These are phyloP conservation scores for Erigeron canadensis DNA, from an alignment of 129 eudicot species.

Conservation along the genomic window DNA sequence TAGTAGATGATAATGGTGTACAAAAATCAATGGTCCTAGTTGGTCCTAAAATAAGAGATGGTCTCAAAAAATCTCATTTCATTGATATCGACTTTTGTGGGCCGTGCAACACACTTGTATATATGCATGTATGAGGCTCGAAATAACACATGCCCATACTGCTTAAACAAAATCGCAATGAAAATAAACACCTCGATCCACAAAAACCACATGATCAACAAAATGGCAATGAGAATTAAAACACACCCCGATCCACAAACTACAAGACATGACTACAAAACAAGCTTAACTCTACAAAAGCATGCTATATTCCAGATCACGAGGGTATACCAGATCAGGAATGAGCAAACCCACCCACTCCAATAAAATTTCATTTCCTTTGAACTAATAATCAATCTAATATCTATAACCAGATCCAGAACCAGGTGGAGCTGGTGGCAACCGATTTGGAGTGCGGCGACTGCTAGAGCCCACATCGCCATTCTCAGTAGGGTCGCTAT, in stretches of 20 bases:
- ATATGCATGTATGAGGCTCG: too few relatives aligned
- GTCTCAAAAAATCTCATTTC: too few relatives aligned
- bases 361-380: slow-evolving; percentile 34
- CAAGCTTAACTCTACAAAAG: slow-evolving; percentile 27
- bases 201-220: too few relatives aligned
- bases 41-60: too few relatives aligned
- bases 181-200: slow-evolving; percentile 19
- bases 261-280: slow-evolving; percentile 35
- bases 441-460: slow-evolving; percentile 88
- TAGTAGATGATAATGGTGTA: too few relatives aligned
- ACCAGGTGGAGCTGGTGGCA: slow-evolving; percentile 97
- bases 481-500: slow-evolving; percentile 74
- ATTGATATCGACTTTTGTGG: too few relatives aligned
- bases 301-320: slow-evolving; percentile 15
- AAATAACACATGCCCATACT: too few relatives aligned
- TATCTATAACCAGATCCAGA: slow-evolving; percentile 70
- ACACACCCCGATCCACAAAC: slow-evolving; percentile 24
- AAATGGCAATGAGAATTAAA: not conserved
- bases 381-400: slow-evolving; percentile 38
- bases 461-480: slow-evolving; percentile 71
- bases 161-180: too few relatives aligned
- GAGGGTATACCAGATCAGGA: slow-evolving; percentile 14
- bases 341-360: slow-evolving; percentile 26
- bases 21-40: too few relatives aligned
- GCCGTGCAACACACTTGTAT: too few relatives aligned